These are phyloP conservation scores for Cynara cardunculus DNA, from an alignment of 129 eudicot species.

Conservation along the genomic window DNA sequence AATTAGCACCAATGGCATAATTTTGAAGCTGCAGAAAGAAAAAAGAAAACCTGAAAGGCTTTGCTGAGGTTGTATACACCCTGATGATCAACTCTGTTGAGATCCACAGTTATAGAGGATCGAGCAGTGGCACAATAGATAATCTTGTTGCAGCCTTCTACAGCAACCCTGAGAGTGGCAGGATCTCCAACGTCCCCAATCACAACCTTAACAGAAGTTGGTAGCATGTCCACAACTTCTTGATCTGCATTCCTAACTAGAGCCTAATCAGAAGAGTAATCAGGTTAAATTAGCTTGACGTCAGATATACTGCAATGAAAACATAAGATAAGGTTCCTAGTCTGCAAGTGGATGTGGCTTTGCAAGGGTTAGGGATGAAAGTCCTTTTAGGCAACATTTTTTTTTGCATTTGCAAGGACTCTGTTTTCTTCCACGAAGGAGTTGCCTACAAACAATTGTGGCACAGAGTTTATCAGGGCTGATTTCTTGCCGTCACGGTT, in stretches of 20 bases:
- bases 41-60: constrained; percentile 75
- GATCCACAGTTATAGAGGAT: constrained; percentile 92
- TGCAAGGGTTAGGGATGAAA: too few species aligned
- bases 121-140: constrained; percentile 98
- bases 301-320: not conserved
- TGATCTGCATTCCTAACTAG: constrained; percentile 72
- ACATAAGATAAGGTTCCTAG: not conserved
- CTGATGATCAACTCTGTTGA: constrained; percentile 82
- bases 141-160: constrained; percentile 89
- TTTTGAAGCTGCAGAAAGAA: not conserved
- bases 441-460: too few species aligned
- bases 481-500: too few species aligned
- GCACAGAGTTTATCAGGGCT: too few species aligned
- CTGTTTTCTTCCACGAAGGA: too few species aligned
- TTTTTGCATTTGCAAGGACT: too few species aligned
- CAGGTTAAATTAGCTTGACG: not conserved
- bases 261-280: constrained; percentile 45
- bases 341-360: too few species aligned
- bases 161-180: constrained; percentile 53
- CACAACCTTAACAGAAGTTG: constrained; percentile 86
- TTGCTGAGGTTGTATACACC: constrained; percentile 94
- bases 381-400: too few species aligned
- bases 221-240: constrained; percentile 80
- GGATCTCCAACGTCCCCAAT: constrained; percentile 97
- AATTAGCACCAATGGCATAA: not conserved